A percentile compares a stretch with the other conserved stretches of the same genome.
phyloP scores from a whole-genome alignment of 176 grass and related monocot species.

The Triticum monococcum region DNA sequence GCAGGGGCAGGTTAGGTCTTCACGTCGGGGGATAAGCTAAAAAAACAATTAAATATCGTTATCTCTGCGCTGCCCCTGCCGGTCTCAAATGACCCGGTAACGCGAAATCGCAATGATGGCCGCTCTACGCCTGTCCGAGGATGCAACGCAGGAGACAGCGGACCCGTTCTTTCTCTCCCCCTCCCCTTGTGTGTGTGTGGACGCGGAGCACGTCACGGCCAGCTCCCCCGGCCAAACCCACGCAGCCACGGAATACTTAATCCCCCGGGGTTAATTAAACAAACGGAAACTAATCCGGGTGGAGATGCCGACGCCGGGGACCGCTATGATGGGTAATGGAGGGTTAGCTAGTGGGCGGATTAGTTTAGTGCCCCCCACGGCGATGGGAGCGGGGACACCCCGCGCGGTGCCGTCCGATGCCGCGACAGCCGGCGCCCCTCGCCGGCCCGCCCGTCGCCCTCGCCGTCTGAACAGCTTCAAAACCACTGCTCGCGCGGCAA shows the following conservation, averaged over 20 bases:
- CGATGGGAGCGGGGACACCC: constrained; percentile 17
- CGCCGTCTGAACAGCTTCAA: neutral
- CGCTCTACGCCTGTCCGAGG: neutral
- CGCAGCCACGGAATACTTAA: constrained; percentile 19
- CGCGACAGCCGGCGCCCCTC: constrained; percentile 30
- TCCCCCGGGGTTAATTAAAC: neutral
- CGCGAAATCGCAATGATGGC: neutral
- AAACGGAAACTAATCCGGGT: neutral
- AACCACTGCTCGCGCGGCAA: constrained; percentile 3
- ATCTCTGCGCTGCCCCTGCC: neutral
- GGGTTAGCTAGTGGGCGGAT: neutral
- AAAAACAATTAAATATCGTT: neutral
- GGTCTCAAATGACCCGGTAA: constrained; percentile 8
- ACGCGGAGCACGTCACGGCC: neutral
- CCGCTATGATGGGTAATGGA: neutral
- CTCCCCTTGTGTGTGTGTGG: neutral
- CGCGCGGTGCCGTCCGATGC: constrained; percentile 43
- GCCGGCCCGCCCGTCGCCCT: neutral
- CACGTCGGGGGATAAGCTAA: constrained; percentile 38
- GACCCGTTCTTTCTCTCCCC: too few relatives aligned
- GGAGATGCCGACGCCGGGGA: constrained; percentile 13
- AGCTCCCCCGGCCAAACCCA: neutral
- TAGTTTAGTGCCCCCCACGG: constrained; percentile 22
- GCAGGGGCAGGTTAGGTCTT: constrained; percentile 28
- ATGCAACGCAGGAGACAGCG: constrained; percentile 28